Base-by-base conservation (phyloP, 352 stramenopile species). In the Globisporangium carolinianum region DNA sequence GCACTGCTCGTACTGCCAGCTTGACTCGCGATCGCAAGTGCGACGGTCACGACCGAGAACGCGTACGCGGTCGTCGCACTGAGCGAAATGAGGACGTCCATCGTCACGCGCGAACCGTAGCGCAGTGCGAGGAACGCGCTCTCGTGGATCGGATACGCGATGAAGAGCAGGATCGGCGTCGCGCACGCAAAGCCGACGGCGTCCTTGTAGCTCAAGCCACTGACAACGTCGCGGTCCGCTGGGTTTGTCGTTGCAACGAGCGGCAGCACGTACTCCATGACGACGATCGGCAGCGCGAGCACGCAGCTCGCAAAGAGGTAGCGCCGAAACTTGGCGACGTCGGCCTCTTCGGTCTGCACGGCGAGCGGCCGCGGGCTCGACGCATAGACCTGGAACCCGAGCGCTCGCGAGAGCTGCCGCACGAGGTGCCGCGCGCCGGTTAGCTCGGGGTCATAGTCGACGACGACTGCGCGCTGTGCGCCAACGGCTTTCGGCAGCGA, bases 51-150 rank as follows among this genome's bases (percentile, higher is more conserved):
- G 15, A 76, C 47, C 1, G 78, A 90, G 57, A 89, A 92, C 0
- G 68, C 58, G 66, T 90, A 92, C 36, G 83, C 76, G 2, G 71
- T 72, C 50, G 76, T 73, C n/a, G 80, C 72, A 39, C 80, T 89
- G 37, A 92, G 68, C 39, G 83, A 90, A 24, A 89, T 79, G 48
- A 92, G 72, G 51, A 90, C 80, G 51, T 89, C 77, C 80, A 92
- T 92, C 0, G 74, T 89, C 57, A 89, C 78, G 5, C 75, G 70
- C 3, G 72, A 79, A 50, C 78, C 67, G 53, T 83, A 83, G 32
- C 78, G 77, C 8, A 90, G 51, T 36, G 79, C 75, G 1, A 77
- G 58, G 57, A 75, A 86, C 15, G 82, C 80, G 42, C 76, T 88
- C 55, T 85, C 71, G 57, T 92, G 79, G 63, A 92, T 89, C 35